Evolutionary conservation across 1,284 basidiomycete genomes (phyloP), one percentile per base, ranked within the genome.

Genomic region (Trichosporon ovoides): DNA sequence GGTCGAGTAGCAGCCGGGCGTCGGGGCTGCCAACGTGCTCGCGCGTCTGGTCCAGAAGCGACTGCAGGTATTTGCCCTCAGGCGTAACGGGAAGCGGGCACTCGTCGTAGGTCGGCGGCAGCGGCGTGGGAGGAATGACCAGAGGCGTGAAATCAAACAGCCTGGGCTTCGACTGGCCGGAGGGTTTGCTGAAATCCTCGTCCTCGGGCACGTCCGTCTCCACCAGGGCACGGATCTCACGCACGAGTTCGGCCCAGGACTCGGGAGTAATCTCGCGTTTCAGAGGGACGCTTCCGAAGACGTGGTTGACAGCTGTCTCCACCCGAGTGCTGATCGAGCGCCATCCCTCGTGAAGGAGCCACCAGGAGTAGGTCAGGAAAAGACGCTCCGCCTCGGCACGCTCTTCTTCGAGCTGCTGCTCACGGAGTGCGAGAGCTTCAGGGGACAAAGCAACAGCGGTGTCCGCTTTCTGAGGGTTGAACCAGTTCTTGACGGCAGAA

Each of bases 321-420:
- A 76, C 73, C 19, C 70, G 60, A 4, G 53, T 58, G 0, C 68
- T 67, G 14, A 78, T 52, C 18, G 58, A 62, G 37, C 66, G 68
- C 76, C 76, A 78, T 1, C 76, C 76, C 53, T 74, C 71, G 61
- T 78, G 69, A 24, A 78, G 60, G 7, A 77, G 61, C 75, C 75
- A 77, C 76, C 76, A 78, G 35, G 72, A 74, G 61, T 74, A 76
- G 7, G 68, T 71, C 48, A 78, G 65, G 65, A 75, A 78, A 55
- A 73, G 53, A 50, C 69, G 65, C 58, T 77, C 75, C 19, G 74
- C 71, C 28, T 75, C 74, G 16, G 66, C 56, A 12, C 57, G 59
- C 22, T 60, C 66, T 18, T 51, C 52, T 43, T 61, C 57, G 13
- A 64, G 50, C 52, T 68, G 63, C 16, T 58, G 57, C 38, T 64